phyloP scores from a whole-genome alignment of 129 eudicot genomes.

The Tagetes erecta region DNA sequence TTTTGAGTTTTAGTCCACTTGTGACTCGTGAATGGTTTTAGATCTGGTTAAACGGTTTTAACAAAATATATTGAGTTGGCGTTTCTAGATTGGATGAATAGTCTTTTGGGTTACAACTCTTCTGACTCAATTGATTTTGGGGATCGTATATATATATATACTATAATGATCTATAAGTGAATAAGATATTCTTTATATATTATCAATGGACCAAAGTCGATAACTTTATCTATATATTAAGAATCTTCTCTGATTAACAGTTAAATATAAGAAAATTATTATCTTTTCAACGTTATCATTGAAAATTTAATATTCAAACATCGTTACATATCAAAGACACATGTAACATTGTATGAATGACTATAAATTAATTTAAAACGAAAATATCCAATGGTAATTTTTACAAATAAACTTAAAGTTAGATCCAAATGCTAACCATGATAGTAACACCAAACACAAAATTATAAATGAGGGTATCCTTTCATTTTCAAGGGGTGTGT shows the following conservation, averaged over 20 bases:
- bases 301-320: neutral
- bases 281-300: neutral
- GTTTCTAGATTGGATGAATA: neutral
- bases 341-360: neutral
- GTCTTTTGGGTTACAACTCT: too few relatives aligned
- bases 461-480: slow-evolving; percentile 22
- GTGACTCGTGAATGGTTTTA: neutral
- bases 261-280: neutral
- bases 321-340: neutral
- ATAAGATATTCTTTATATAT: too few relatives aligned
- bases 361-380: neutral
- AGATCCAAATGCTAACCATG: slow-evolving; percentile 21
- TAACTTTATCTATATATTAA: neutral
- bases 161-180: too few relatives aligned
- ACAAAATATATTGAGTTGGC: neutral
- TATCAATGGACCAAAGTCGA: neutral
- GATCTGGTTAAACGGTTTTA: neutral
- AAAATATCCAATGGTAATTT: neutral
- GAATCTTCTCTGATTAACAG: neutral
- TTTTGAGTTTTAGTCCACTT: neutral
- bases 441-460: slow-evolving; percentile 13
- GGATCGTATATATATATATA: too few relatives aligned
- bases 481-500: slow-evolving; percentile 38
- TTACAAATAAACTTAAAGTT: neutral
- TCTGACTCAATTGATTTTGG: too few relatives aligned